Base-by-base conservation (phyloP, 164 flowering plant genomes). In the Houttuynia cordata region DNA sequence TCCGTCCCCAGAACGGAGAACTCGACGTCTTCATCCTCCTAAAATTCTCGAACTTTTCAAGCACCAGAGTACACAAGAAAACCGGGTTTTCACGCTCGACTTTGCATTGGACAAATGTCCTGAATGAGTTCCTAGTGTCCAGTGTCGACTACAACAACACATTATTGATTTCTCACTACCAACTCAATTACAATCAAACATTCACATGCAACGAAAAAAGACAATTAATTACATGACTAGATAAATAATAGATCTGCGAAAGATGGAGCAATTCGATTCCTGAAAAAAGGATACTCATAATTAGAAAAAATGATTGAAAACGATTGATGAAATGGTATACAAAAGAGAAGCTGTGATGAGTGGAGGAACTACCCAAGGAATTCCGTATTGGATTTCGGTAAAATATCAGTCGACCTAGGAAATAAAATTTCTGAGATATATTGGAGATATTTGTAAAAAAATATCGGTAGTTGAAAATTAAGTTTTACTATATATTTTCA, bases 251-350 rank as follows among this genome's bases (percentile, higher is more conserved):
- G 12, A 91, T 96, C 85, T 91, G 97, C 53, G 96, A 82, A 15
- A 94, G 58, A 51, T 75, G 85, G 68, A 94, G 92, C 57, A 94
- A 72, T 74, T 91, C 95, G 56, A 87, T 68, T 12, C 99, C 99
- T 91, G 73, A n/a, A 19, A 7, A 30, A 51, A 56, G 3, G 68
- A 39, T 6, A 23, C 30, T n/a, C 18, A 7, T 10, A 21, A 12
- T 10, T 21, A 8, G n/a, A n/a, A 1, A 8, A 18, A 7, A 22
- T 19, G 37, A 52, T 20, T 52, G 9, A 6, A 30, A 30, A 30
- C 9, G 8, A 52, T 18, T 10, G 55, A 52, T n/a, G 23, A n/a
- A 4, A 52, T 17, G 23, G 7, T n/a, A 17, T n/a, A 1, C 55
- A 18, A 1, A 21, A n/a, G 23, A n/a, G 10, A 52, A 12, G 23